A percentile compares a stretch with the other conserved stretches of the same genome.
These are phyloP conservation scores for Dipteronia sinensis DNA, from an alignment of 345 rosid species.

Conservation along the genomic window DNA sequence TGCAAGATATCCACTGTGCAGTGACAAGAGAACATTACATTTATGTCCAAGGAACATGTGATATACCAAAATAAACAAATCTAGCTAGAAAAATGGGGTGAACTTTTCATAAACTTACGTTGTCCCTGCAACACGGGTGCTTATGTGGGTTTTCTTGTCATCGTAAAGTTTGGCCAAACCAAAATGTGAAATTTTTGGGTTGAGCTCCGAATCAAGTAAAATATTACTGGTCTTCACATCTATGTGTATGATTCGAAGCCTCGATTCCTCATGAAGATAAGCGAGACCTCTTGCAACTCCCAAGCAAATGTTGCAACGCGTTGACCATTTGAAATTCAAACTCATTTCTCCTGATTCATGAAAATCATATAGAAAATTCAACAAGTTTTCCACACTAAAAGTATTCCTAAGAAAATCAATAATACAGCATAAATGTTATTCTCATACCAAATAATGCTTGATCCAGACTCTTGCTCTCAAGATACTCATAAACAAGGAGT, in stretches of 20 bases:
- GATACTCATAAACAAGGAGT: constrained; percentile 78
- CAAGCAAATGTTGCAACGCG: constrained; percentile 46
- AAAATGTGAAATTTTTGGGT: constrained; percentile 64
- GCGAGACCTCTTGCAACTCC: constrained; percentile 53
- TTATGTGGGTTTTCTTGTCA: constrained; percentile 51
- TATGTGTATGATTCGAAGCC: constrained; percentile 53
- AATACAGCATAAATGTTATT: not conserved
- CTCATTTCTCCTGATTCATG: constrained; percentile 29
- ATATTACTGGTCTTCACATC: constrained; percentile 67
- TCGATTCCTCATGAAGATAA: constrained; percentile 60
- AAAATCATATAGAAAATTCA: not conserved
- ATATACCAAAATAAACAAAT: not conserved
- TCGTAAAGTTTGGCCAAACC: constrained; percentile 69
- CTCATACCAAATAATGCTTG: constrained; percentile 61
- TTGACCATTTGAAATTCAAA: constrained; percentile 45
- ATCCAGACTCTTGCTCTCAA: constrained; percentile 71
- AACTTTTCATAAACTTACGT: constrained; percentile 32
- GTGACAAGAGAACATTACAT: not conserved
- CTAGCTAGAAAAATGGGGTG: not conserved
- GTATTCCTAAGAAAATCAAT: not conserved
- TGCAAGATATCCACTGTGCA: constrained; percentile 61
- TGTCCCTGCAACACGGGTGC: constrained; percentile 62
- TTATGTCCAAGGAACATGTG: no score
- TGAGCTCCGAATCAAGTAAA: constrained; percentile 47
- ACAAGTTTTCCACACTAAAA: not conserved